Evolutionary conservation across 768 basidiomycete species (phyloP), one percentile per base, ranked within the genome.

Genomic region (Dioszegia hungarica): DNA sequence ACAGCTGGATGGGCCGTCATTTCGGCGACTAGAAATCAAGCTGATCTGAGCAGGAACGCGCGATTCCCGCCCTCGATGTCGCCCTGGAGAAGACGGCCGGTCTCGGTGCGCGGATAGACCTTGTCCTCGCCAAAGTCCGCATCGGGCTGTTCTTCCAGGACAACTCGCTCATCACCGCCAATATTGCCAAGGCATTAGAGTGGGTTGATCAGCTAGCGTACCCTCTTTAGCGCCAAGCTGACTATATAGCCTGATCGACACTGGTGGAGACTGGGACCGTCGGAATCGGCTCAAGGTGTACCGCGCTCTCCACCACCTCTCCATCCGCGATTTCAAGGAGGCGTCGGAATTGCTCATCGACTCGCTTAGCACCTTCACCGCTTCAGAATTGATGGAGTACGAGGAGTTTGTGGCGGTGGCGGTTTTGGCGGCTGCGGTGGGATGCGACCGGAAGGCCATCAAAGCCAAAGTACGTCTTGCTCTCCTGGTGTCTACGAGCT

Each of bases 221-320:
- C 22, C 33, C n/a, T 3, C 36, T 17, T 40, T 17, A 24, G 5
- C 5, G 11, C 24, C 24, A 15, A 44, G 29, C 51, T 56, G 45
- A 38, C 29, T 38, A 0, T 8, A 19, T 70, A 92, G 90, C 54
- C 80, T 95, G 39, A 88, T 95, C 52, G 92, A 97, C 66, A 83
- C 90, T 74, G 94, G 94, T 0, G 94, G 94, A 41, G 94, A 99
- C 78, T 99, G 94, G 94, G 94, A 99, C 75, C 81, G 94, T 52
- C 84, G 92, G 36, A 99, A 97, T 76, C 84, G 94, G 41, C 83
- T 97, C 67, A 99, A 99, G 77, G 94, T 97, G 38, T 99, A 98
- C 79, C 84, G 84, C 48, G 93, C 87, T 45, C 79, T 95, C 0
- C 88, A 94, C 70, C 79, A 86, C 40, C 78, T 93, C 29, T 87